phyloP scores from a whole-genome alignment of 2,329 filamentous ascomycete genomes.

The Alternaria triticina region DNA sequence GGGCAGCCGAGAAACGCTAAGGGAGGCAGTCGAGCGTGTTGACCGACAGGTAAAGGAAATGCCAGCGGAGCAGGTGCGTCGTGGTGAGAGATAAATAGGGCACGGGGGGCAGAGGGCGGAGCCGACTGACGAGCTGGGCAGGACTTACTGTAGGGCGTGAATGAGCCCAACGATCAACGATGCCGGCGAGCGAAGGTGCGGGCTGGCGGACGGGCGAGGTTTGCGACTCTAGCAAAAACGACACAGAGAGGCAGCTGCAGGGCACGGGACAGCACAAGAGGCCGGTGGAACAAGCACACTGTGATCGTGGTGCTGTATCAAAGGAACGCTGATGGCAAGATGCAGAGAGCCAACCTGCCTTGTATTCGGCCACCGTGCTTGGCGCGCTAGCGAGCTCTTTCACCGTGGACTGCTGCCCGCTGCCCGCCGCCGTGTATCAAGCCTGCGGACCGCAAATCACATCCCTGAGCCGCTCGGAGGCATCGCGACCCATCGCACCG shows the following conservation, averaged over 20 bases:
- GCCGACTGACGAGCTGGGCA: slow-evolving; percentile 33
- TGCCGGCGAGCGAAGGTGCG: slow-evolving; percentile 20
- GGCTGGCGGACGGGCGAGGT: slow-evolving; percentile 17
- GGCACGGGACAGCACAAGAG: slow-evolving; percentile 33
- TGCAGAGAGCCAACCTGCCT: slow-evolving; percentile 23
- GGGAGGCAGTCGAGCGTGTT: slow-evolving; percentile 25
- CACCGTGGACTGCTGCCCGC: slow-evolving; percentile 11
- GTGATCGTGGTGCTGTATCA: slow-evolving; percentile 25
- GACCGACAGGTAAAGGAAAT: slow-evolving; percentile 21
- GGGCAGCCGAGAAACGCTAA: slow-evolving; percentile 33
- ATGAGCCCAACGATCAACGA: slow-evolving; percentile 46
- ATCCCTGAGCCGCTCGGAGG: slow-evolving; percentile 6
- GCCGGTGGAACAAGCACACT: slow-evolving; percentile 35
- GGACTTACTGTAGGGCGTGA: slow-evolving; percentile 48
- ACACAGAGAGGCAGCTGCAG: slow-evolving; percentile 39
- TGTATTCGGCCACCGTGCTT: slow-evolving; percentile 20
- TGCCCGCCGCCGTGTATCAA: slow-evolving; percentile 17
- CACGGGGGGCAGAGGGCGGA: slow-evolving; percentile 28
- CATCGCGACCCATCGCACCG: slow-evolving; percentile 12
- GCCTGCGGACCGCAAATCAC: neutral
- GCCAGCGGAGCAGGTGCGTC: slow-evolving; percentile 11
- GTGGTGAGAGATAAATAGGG: slow-evolving; percentile 21
- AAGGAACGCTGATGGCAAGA: slow-evolving; percentile 24
- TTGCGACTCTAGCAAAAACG: slow-evolving; percentile 19
- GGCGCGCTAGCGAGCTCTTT: slow-evolving; percentile 20